A percentile compares a stretch with the other conserved stretches of the same genome.
Evolutionary conservation across 768 basidiomycete species (phyloP).

Genomic region (Tephrocybe sp.): DNA sequence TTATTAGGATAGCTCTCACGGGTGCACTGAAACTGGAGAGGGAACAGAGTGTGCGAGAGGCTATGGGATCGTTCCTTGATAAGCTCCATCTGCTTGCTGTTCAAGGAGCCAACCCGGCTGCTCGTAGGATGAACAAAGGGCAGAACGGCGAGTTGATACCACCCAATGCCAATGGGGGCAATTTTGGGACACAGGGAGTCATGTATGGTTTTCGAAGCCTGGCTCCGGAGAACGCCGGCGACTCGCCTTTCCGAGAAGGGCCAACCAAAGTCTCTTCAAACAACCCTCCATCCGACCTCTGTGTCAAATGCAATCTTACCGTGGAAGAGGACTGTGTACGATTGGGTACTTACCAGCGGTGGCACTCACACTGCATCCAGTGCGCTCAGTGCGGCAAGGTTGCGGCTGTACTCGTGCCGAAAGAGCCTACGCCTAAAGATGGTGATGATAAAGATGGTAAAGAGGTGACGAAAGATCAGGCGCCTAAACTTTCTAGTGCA

Average conservation of each 20-base stretch:
- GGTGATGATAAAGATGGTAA: constrained; percentile 49
- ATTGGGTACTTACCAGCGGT: constrained; percentile 92
- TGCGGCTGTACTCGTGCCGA: constrained; percentile 60
- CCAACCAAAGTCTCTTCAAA: constrained; percentile 54
- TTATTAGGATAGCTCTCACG: constrained; percentile 96
- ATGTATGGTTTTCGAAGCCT: constrained; percentile 93
- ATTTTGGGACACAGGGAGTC: constrained; percentile 81
- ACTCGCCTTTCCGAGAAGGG: constrained; percentile 70
- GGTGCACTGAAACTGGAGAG: constrained; percentile 94
- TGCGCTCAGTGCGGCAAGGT: constrained; percentile 79
- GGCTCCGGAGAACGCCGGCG: constrained; percentile 88
- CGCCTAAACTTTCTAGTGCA: constrained; percentile 60
- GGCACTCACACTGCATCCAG: constrained; percentile 95
- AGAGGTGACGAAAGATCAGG: constrained; percentile 37
- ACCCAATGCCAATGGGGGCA: constrained; percentile 44
- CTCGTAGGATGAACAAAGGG: constrained; percentile 73
- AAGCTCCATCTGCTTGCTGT: constrained; percentile 90
- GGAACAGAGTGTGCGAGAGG: constrained; percentile 79
- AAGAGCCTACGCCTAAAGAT: constrained; percentile 55
- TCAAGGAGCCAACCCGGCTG: constrained; percentile 78
- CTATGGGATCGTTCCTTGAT: constrained; percentile 88
- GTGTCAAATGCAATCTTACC: constrained; percentile 83
- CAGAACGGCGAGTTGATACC: constrained; percentile 62
- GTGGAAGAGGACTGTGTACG: constrained; percentile 98
- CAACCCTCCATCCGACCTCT: constrained; percentile 86